Conservation (phyloP, 2,329 filamentous ascomycete genomes). For the Nigrospora sphaerica region DNA sequence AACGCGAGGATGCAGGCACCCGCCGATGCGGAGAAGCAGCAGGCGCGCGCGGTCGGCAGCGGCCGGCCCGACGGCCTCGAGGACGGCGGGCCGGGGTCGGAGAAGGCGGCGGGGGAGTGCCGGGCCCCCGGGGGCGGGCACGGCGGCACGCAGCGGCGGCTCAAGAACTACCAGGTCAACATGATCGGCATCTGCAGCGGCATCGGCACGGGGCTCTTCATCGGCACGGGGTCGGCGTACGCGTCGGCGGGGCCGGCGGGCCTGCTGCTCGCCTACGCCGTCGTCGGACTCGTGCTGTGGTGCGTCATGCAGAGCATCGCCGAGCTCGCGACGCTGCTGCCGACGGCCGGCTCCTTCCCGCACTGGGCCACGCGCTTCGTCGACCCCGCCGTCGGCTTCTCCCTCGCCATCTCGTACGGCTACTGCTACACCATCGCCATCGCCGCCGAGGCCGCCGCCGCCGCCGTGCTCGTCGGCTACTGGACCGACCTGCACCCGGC, state of each 20-base stretch:
- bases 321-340: slow-evolving; percentile 20
- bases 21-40: neutral
- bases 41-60: too few species aligned
- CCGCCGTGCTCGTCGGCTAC: slow-evolving; percentile 16
- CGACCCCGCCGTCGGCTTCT: slow-evolving; percentile 20
- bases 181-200: slow-evolving; percentile 8
- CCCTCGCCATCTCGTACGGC: slow-evolving; percentile 28
- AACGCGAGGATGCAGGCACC: too few species aligned
- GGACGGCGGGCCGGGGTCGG: neutral
- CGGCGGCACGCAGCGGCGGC: slow-evolving; percentile 6
- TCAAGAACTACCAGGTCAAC: slow-evolving; percentile 6
- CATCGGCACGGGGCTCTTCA: slow-evolving; percentile 8
- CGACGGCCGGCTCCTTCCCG: slow-evolving; percentile 7
- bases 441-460: slow-evolving; percentile 22
- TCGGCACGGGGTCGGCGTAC: slow-evolving; percentile 15
- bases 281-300: slow-evolving; percentile 38
- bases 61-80: too few species aligned
- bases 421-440: slow-evolving; percentile 24
- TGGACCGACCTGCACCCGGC: slow-evolving; percentile 12
- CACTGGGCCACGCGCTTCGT: slow-evolving; percentile 18
- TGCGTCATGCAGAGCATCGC: slow-evolving; percentile 11
- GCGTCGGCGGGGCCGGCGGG: slow-evolving; percentile 26
- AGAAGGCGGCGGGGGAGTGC: neutral
- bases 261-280: slow-evolving; percentile 36
- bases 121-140: slow-evolving; percentile 4